Evolutionary conservation across 768 basidiomycete genomes (phyloP), one percentile per base, ranked within the genome.

Genomic region (Obba rivulosa): DNA sequence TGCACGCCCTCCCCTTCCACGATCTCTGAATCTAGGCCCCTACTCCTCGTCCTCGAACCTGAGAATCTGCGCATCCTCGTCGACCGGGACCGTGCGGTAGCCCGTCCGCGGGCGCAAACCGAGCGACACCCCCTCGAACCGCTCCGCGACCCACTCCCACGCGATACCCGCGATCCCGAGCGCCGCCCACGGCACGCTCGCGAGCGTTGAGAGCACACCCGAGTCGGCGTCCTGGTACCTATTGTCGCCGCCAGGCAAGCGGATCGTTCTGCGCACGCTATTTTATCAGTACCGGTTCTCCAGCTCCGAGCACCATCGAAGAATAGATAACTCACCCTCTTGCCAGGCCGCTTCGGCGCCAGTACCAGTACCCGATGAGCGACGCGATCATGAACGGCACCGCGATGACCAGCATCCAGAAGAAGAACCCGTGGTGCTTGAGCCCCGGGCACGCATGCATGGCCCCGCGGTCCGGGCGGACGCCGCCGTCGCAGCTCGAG

Each of bases 161-260:
- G 80, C 87, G 49, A 91, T 80, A 1, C 86, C 80, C 0, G 73
- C 78, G 20, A 93, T 56, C 18, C 93, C 94, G 37, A 96, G 58
- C 43, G 95, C 62, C 73, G 88, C 94, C 83, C 86, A 94, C 0
- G 94, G 94, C 2, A 97, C 78, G 9, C 88, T 91, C 1, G 89
- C 91, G 36, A 96, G 60, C 3, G 89, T 93, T 18, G 75, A 82
- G 49, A 93, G 49, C 0, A 73, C 50, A 14, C 78, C 75, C 0
- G 81, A 75, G 4, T 77, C 73, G 4, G 62, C 50, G 13, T 31
- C 28, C 22, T 64, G 57, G 55, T 68, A 76, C 10, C 69, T 51
- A 3, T 67, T 45, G 22, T 60, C 72, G 17, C 77, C 77, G 34
- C 83, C 80, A 4, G 90, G 87, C 3, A 92, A 69, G 10, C 90